Conservation (phyloP, 2,329 filamentous ascomycete species). For the Metarhizium rileyi region DNA sequence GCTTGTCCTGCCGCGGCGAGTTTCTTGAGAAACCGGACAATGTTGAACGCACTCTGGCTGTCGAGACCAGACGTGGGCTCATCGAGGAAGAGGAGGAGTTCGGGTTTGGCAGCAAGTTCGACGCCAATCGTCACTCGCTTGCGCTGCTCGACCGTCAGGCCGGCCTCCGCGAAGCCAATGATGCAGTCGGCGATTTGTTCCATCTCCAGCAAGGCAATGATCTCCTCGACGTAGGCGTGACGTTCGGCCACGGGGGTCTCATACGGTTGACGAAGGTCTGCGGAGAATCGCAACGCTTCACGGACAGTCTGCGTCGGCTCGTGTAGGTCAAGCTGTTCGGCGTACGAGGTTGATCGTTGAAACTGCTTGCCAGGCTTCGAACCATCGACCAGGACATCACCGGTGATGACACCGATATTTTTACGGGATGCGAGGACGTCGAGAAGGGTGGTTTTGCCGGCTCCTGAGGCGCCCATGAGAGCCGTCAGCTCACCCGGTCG, state of each 20-base stretch:
- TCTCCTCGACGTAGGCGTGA: conserved; percentile 50
- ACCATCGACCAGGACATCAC: conserved; percentile 49
- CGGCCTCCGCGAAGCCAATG: conserved; percentile 54
- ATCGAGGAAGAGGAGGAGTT: conserved; percentile 67
- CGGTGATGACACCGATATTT: conserved; percentile 50
- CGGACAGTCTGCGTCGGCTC: conserved; percentile 53
- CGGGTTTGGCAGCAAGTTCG: conserved; percentile 74
- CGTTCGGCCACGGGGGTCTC: conserved; percentile 45
- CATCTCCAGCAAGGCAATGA: conserved; percentile 50
- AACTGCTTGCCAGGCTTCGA: conserved; percentile 48
- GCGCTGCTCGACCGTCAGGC: conserved; percentile 55
- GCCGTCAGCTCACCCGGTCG: conserved; percentile 69
- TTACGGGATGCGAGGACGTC: conserved; percentile 60
- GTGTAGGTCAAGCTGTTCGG: conserved; percentile 54
- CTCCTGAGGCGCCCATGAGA: conserved; percentile 75
- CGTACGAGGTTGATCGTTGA: conserved; percentile 52
- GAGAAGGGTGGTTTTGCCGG: conserved; percentile 77
- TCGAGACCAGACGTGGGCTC: conserved; percentile 66
- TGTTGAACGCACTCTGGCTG: conserved; percentile 60
- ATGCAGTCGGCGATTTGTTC: conserved; percentile 49
- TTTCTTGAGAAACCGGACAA: conserved; percentile 69
- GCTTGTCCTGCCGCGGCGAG: conserved; percentile 73
- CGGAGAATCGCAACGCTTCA: conserved; percentile 54
- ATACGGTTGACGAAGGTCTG: conserved; percentile 47
- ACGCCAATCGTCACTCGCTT: conserved; percentile 86